A percentile compares a stretch with the other conserved stretches of the same genome.
Conservation (phyloP, 1,284 basidiomycete genomes). For the Tilletiopsis washingtonensis region DNA sequence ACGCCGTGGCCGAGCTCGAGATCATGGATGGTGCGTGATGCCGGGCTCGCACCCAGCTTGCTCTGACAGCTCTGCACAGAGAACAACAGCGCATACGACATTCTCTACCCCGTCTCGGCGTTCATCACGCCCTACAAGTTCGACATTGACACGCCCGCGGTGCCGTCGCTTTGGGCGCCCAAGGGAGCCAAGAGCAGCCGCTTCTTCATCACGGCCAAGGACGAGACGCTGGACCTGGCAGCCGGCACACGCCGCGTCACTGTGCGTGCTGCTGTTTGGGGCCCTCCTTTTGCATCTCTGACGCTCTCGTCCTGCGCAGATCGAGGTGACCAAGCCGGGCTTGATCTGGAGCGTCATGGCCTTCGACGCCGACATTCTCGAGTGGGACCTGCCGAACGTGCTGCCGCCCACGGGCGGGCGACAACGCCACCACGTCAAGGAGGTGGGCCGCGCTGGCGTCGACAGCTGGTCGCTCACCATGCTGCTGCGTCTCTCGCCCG, state of each 20-base stretch:
- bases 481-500: conserved; percentile 56
- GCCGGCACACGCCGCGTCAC: conserved; percentile 66
- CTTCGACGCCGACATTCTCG: conserved; percentile 81
- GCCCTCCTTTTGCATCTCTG: too few relatives aligned
- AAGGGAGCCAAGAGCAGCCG: conserved; percentile 8
- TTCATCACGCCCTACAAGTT: conserved; percentile 72
- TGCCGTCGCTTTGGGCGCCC: conserved; percentile 9
- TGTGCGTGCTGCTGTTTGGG: too few relatives aligned
- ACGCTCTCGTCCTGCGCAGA: too few relatives aligned
- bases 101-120: conserved; percentile 62
- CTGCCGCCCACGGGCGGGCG: conserved; percentile 48
- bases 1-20: conserved; percentile 32
- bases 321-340: conserved; percentile 71
- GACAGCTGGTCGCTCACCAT: conserved; percentile 66
- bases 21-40: conserved; percentile 32
- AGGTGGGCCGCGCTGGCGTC: conserved; percentile 70
- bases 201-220: conserved; percentile 60
- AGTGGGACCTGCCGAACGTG: conserved; percentile 62
- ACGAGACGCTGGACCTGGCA: conserved; percentile 56
- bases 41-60: neutral
- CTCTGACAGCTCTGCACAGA: conserved; percentile 3
- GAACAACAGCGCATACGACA: conserved; percentile 46
- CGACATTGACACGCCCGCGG: conserved; percentile 54
- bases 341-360: conserved; percentile 85
- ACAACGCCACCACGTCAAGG: conserved; percentile 83